These are phyloP conservation scores for Saccharomycopsis fodiens DNA, from an alignment of 805 yeast genomes.

Conservation along the genomic window DNA sequence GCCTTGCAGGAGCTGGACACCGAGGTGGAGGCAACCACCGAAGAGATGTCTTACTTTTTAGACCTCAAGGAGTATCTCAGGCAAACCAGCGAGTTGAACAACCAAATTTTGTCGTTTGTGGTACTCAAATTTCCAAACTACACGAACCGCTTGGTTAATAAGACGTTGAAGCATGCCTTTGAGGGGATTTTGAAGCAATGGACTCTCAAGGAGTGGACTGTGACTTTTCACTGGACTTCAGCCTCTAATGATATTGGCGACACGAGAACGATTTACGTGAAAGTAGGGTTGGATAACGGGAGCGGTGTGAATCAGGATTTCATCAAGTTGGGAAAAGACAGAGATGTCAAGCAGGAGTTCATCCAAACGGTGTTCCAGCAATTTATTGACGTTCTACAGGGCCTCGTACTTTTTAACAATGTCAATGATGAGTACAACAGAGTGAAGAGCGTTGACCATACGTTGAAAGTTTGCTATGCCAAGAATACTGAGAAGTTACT, in stretches of 20 bases:
- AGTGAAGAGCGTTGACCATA: not conserved
- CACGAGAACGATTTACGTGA: constrained; percentile 7
- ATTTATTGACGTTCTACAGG: constrained; percentile 3
- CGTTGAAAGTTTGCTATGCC: not conserved
- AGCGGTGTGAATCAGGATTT: constrained; percentile 6
- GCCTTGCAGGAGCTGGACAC: not conserved
- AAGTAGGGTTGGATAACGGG: constrained; percentile 3
- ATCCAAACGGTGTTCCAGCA: constrained; percentile 4
- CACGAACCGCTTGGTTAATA: constrained; percentile 4
- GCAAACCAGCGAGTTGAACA: constrained; percentile 1
- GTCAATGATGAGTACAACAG: constrained; percentile 14
- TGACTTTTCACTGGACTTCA: constrained; percentile 13
- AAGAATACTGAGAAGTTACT: not conserved
- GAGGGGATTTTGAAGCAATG: not conserved
- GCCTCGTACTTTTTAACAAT: not conserved
- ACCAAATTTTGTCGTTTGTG: constrained; percentile 13
- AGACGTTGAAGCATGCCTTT: constrained; percentile 4
- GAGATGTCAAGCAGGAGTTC: constrained; percentile 7
- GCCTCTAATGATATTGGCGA: constrained; percentile 11
- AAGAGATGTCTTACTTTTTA: constrained; percentile 3
- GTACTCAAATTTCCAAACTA: constrained; percentile 14
- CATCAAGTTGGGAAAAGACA: constrained; percentile 5
- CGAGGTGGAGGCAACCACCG: not conserved
- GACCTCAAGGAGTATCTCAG: constrained; percentile 5
- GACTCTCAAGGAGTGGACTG: not conserved